Conservation (phyloP, 176 grass and related monocot species). For the Cenchrus americanus region DNA sequence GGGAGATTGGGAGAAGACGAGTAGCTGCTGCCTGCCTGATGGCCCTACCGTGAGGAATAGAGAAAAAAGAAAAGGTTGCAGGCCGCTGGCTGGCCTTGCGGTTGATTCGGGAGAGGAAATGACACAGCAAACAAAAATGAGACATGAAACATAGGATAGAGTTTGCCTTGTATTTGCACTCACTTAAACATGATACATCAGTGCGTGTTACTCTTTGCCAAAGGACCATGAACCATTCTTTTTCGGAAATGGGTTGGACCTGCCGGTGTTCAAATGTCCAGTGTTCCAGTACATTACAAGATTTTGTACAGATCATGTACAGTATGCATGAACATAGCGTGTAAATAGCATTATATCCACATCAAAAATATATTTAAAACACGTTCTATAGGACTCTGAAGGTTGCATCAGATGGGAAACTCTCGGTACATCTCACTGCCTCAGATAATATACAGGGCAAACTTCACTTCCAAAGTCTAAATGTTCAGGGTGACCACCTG, state of each 20-base stretch:
- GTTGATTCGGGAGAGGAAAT: no score
- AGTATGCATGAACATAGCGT: not conserved
- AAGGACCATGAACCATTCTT: not conserved
- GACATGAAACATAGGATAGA: not conserved
- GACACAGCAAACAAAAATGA: no score
- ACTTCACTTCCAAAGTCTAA: conserved; percentile 19
- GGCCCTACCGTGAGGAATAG: no score
- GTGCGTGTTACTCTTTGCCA: not conserved
- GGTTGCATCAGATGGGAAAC: not conserved
- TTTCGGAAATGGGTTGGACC: not conserved
- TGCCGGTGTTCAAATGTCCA: not conserved
- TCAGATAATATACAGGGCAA: not conserved
- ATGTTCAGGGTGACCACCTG: conserved; percentile 59
- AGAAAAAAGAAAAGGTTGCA: no score
- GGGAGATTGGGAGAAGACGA: no score
- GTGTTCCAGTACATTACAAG: not conserved
- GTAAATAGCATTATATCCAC: no score
- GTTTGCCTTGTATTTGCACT: not conserved
- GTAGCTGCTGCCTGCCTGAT: no score
- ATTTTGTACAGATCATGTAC: not conserved
- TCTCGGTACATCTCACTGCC: not conserved
- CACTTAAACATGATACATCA: not conserved
- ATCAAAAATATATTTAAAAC: not conserved
- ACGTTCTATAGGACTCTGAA: not conserved
- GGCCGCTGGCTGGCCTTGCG: no score